Conservation (phyloP, 164 flowering plant genomes). For the Annona squamosa region DNA sequence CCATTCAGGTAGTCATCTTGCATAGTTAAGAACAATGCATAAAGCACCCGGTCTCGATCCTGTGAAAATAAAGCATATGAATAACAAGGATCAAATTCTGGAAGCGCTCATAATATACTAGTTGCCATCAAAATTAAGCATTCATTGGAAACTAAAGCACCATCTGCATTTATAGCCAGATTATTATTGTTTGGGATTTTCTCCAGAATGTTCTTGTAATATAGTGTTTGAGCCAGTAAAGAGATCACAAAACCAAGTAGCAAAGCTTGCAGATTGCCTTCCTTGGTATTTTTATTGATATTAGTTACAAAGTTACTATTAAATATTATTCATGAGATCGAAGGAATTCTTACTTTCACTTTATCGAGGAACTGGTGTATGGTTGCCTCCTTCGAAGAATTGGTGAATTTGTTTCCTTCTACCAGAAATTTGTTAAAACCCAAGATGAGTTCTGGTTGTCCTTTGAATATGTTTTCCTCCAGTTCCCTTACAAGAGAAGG, state of each 20-base stretch:
- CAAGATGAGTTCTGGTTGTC: conserved; percentile 63
- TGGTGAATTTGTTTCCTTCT: conserved; percentile 78
- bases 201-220: neutral
- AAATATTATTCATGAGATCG: neutral
- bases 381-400: conserved; percentile 51
- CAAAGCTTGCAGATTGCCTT: too few species aligned
- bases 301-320: neutral
- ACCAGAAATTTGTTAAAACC: conserved; percentile 97
- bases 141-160: neutral
- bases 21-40: conserved; percentile 69
- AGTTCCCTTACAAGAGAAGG: conserved; percentile 51
- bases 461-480: conserved; percentile 77
- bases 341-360: conserved; percentile 49
- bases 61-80: conserved; percentile 23
- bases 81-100: neutral
- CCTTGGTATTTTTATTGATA: neutral
- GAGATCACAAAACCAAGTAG: neutral
- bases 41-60: conserved; percentile 69
- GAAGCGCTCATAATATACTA: neutral
- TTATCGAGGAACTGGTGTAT: conserved; percentile 73
- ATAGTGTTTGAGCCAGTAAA: neutral
- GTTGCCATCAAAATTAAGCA: neutral
- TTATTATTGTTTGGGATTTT: neutral
- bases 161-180: neutral
- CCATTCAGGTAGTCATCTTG: conserved; percentile 52